Percentiles rank a stretch among this genome's conserved stretches.
Evolutionary conservation across 345 rosid species (phyloP).

Genomic region (Camelina laxa): DNA sequence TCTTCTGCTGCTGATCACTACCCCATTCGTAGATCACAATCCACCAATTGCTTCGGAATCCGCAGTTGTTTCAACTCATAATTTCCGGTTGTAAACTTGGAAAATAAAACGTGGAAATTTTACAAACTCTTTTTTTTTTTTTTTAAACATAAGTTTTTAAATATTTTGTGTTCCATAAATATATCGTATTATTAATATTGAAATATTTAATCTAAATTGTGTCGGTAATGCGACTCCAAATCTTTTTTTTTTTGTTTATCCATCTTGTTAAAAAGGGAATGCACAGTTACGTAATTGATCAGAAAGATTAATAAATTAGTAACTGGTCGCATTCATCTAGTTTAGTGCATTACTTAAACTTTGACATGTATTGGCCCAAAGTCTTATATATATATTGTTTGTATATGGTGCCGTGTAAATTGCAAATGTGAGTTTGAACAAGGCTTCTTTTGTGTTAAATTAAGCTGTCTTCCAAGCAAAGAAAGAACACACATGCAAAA

Average conservation of each 20-base stretch:
- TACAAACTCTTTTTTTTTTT: neutral
- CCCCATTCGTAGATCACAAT: slow-evolving; percentile 29
- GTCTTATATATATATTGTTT: neutral
- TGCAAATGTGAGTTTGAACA: slow-evolving; percentile 23
- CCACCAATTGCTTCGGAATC: slow-evolving; percentile 37
- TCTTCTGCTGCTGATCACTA: slow-evolving; percentile 19
- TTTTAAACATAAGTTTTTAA: neutral
- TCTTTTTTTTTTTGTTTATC: neutral
- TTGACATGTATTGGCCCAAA: neutral
- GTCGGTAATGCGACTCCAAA: slow-evolving; percentile 30
- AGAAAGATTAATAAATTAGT: neutral
- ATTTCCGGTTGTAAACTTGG: neutral
- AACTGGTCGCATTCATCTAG: slow-evolving; percentile 22
- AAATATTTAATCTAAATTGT: neutral
- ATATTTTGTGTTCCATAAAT: slow-evolving; percentile 15
- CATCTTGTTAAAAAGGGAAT: slow-evolving; percentile 8
- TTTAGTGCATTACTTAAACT: slow-evolving; percentile 17
- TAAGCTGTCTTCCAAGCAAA: slow-evolving; percentile 46
- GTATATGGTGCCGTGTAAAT: slow-evolving; percentile 11
- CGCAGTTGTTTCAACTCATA: slow-evolving; percentile 30
- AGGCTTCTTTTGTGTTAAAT: slow-evolving; percentile 11
- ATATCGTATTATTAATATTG: neutral
- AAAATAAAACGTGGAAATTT: slow-evolving; percentile 21
- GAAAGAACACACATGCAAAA: slow-evolving; percentile 18
- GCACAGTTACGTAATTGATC: slow-evolving; percentile 22